Percentiles rank a stretch among this genome's conserved stretches.
Conservation (phyloP, 1,139 yeast genomes). For the Neolecta irregularis region DNA sequence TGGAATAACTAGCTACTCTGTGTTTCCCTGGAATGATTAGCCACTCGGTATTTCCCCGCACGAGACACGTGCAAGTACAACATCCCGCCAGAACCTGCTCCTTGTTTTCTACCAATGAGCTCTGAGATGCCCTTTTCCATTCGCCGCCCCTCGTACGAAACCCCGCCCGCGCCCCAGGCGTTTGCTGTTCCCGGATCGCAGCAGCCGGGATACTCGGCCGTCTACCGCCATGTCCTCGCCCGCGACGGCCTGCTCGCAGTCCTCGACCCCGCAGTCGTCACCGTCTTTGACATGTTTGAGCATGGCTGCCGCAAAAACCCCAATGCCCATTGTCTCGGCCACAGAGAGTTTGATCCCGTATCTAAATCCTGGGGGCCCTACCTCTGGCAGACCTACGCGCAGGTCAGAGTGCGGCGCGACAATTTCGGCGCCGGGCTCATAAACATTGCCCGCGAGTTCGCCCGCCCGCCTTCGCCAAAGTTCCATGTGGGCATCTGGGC, state of each 20-base stretch:
- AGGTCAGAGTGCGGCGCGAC: conserved; percentile 30
- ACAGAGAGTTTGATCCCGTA: conserved; percentile 31
- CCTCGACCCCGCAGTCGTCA: conserved; percentile 4
- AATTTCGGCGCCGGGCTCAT: conserved; percentile 53
- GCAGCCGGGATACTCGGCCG: conserved; percentile 36
- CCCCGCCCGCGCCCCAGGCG: not conserved
- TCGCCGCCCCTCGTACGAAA: too few species aligned
- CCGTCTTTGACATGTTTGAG: conserved; percentile 2
- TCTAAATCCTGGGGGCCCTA: conserved; percentile 33
- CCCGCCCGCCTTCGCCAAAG: conserved; percentile 23
- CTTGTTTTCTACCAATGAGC: too few species aligned
- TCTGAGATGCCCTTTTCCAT: too few species aligned
- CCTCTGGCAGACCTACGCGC: conserved; percentile 34
- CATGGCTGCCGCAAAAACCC: conserved; percentile 1
- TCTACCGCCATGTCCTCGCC: conserved; percentile 24
- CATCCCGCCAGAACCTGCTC: too few species aligned
- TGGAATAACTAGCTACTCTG: too few species aligned
- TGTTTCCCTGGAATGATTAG: too few species aligned
- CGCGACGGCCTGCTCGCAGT: conserved; percentile 7
- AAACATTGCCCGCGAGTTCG: conserved; percentile 21
- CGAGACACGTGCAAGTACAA: too few species aligned
- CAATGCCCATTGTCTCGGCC: conserved; percentile 36
- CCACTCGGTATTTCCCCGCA: too few species aligned
- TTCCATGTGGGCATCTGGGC: conserved; percentile 43
- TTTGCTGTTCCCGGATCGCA: conserved; percentile 35